Evolutionary conservation across 1,284 basidiomycete species (phyloP), one percentile per base, ranked within the genome.

Genomic region (Cryptococcus sp.): DNA sequence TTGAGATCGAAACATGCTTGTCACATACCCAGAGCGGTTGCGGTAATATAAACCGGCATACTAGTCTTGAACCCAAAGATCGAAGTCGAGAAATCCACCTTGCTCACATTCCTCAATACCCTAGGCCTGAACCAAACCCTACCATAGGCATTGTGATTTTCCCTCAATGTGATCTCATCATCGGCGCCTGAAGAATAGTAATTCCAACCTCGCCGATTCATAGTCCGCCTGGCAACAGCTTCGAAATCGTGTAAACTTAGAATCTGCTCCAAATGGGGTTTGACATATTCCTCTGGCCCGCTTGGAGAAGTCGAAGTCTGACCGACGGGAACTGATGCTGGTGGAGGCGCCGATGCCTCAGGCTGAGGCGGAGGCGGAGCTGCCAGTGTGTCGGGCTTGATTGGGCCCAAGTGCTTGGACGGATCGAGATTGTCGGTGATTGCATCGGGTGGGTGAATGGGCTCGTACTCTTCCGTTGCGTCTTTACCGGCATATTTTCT

Each of bases 41-140:
- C 68, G 16, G 71, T 69, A 51, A 85, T 88, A 70, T 93, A 94
- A 21, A 94, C 75, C 3, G 91, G 88, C 82, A 93, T 84, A 42
- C 76, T 81, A 7, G 85, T 79, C 57, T 79, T 81, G 39, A 83
- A 80, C 0, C 88, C 88, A 32, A 93, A 78, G 51, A 93, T 85
- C 9, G 74, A 83, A n/a, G 87, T 88, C 19, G 84, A 85, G 77
- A 81, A 92, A 72, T 96, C 87, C 14, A 96, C 85, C 3, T 79
- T 78, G 28, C 61, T 59, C 34, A 97, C 91, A 64, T 96, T 83
- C 22, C 90, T 82, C 9, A 97, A 77, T 40, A 97, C 80, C 14
- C 91, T 83, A 11, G 92, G 92, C 16, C 92, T 82, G 79, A 97
- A 96, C 91, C 92, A 97, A 62, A 97, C 81, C 50, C 88, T 87